Percentiles rank a stretch among this genome's conserved stretches.
Conservation (phyloP, 139 green algal genomes). For the Closterium sp. region DNA sequence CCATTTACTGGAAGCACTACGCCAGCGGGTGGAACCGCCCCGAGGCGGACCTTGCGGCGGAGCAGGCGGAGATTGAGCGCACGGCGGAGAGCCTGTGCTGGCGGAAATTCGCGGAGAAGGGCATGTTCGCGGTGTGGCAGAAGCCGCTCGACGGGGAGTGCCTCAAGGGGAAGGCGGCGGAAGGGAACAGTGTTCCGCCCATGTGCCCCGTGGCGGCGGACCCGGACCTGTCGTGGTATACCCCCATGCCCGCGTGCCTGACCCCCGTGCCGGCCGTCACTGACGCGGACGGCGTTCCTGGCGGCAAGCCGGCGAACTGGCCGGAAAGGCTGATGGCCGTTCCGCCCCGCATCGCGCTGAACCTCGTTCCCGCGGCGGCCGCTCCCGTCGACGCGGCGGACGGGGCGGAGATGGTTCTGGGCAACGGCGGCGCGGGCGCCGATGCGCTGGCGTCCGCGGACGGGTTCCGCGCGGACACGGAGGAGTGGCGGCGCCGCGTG, state of each 20-base stretch:
- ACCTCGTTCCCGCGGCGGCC: background rate
- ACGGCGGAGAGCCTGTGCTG: conserved; percentile 26
- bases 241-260: background rate
- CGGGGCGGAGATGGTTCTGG: background rate
- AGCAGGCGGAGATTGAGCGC: conserved; percentile 18
- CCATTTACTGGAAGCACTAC: conserved; percentile 26
- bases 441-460: background rate
- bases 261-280: conserved; percentile 7
- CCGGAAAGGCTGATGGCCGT: conserved; percentile 14
- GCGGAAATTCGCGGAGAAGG: conserved; percentile 2
- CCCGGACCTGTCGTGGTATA: conserved; percentile 21
- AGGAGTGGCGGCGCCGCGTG: conserved; percentile 18
- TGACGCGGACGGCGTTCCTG: conserved; percentile 12
- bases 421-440: too few species aligned
- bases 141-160: conserved; percentile 28
- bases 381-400: background rate
- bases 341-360: conserved; percentile 8
- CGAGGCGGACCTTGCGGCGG: conserved; percentile 7
- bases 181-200: background rate
- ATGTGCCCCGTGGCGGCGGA: background rate
- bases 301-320: conserved; percentile 10
- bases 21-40: conserved; percentile 16
- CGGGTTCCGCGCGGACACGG: conserved; percentile 7
- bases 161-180: background rate
- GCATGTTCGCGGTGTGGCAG: conserved; percentile 19